Conservation (phyloP, 768 basidiomycete genomes). For the Boletellus ananiceps region DNA sequence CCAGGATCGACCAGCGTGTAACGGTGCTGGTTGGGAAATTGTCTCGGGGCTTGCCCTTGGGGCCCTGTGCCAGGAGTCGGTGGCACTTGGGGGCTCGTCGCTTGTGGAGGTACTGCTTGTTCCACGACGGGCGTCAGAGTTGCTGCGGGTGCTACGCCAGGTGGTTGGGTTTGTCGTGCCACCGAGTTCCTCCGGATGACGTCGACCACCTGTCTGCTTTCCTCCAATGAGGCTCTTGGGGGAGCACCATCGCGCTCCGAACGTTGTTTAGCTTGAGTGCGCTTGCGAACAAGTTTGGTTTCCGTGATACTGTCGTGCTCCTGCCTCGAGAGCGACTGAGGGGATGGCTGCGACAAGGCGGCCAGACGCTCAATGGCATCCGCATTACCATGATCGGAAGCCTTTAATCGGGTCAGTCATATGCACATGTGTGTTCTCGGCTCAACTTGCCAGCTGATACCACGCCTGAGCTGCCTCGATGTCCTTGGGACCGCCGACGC, state of each 20-base stretch:
- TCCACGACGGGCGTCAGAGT: slow-evolving; percentile 15
- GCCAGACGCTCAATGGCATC: slow-evolving; percentile 74
- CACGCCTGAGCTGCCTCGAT: slow-evolving; percentile 64
- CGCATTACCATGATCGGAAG: slow-evolving; percentile 68
- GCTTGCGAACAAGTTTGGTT: slow-evolving; percentile 72
- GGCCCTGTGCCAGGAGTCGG: slow-evolving; percentile 1
- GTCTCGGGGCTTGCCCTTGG: slow-evolving; percentile 12
- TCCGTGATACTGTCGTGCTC: slow-evolving; percentile 82
- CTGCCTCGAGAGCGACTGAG: slow-evolving; percentile 63
- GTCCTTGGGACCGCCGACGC: slow-evolving; percentile 71
- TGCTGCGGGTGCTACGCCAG: slow-evolving; percentile 4
- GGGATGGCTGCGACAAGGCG: slow-evolving; percentile 59
- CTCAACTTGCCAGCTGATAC: slow-evolving; percentile 58
- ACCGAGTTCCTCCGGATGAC: slow-evolving; percentile 50
- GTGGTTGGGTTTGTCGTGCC: slow-evolving; percentile 14
- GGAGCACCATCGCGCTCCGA: slow-evolving; percentile 30
- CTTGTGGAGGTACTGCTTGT: slow-evolving; percentile 2
- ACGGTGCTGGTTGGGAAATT: slow-evolving; percentile 38
- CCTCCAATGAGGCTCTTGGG: slow-evolving; percentile 23
- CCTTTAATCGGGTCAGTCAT: slow-evolving; percentile 37
- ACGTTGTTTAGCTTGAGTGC: slow-evolving; percentile 67
- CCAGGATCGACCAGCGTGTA: slow-evolving; percentile 47
- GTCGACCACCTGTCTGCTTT: slow-evolving; percentile 47
- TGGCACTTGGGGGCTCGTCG: slow-evolving; percentile 3
- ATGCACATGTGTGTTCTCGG: not conserved